Evolutionary conservation across 257 asterid genomes (phyloP).

Genomic region (Solanum lycopersicoides): DNA sequence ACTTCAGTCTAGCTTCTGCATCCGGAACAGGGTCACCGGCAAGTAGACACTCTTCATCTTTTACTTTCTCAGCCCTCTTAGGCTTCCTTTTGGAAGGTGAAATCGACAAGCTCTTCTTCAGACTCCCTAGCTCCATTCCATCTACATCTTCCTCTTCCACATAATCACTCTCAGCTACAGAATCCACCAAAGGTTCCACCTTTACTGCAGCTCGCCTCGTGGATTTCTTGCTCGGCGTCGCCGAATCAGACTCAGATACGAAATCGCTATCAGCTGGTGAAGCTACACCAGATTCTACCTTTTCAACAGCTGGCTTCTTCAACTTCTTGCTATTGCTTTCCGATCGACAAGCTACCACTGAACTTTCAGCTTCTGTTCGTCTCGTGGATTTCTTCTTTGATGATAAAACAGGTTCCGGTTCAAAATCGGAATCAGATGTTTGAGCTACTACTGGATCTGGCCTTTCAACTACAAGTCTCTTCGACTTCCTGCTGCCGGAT

Average conservation of each 20-base stretch:
- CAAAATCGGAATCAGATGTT: background rate
- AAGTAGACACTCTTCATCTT: slow-evolving; percentile 4
- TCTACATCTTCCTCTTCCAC: background rate
- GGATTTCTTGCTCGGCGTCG: background rate
- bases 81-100: background rate
- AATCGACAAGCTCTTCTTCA: background rate
- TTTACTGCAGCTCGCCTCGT: background rate
- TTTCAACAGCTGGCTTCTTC: background rate
- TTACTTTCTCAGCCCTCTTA: background rate
- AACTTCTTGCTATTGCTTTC: background rate
- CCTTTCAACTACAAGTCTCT: background rate
- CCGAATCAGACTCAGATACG: background rate
- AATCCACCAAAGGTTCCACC: background rate
- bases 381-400: background rate
- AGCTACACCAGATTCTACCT: background rate
- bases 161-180: slow-evolving; percentile 2
- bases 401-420: background rate
- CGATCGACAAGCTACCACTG: background rate
- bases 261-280: background rate
- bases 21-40: slow-evolving; percentile 28
- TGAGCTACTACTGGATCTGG: background rate
- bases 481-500: background rate
- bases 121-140: background rate
- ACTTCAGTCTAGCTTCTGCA: slow-evolving; percentile 36
- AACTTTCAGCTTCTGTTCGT: background rate